Evolutionary conservation across 164 flowering plant genomes (phyloP).

Genomic region (Stephania japonica): DNA sequence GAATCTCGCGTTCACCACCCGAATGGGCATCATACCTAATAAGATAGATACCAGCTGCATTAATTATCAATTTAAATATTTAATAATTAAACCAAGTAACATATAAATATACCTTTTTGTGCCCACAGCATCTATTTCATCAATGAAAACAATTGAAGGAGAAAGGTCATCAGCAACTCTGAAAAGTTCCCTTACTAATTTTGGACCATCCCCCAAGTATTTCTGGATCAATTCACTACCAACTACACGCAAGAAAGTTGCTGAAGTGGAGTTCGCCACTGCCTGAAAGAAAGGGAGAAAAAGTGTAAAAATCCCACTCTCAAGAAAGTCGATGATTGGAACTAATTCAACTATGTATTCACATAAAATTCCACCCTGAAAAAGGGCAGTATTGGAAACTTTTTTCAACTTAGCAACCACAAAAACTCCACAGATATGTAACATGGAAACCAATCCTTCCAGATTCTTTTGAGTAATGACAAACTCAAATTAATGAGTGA

Average conservation of each 20-base stretch:
- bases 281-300: constrained; percentile 50
- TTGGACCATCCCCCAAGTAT: constrained; percentile 95
- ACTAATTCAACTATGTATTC: too few relatives aligned
- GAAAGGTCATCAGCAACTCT: constrained; percentile 97
- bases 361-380: too few relatives aligned
- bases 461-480: too few relatives aligned
- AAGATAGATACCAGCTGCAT: background rate
- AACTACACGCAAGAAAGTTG: constrained; percentile 90
- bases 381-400: too few relatives aligned
- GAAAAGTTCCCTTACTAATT: constrained; percentile 88
- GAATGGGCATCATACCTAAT: constrained; percentile 86
- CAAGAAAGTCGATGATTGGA: background rate
- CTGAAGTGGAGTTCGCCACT: constrained; percentile 93
- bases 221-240: constrained; percentile 93
- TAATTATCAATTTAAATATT: background rate
- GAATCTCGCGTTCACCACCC: constrained; percentile 99
- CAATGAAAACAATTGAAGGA: constrained; percentile 95
- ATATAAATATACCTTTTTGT: constrained; percentile 59
- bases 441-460: too few relatives aligned
- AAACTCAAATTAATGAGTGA: too few relatives aligned
- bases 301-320: constrained; percentile 2
- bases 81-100: background rate
- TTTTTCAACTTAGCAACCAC: too few relatives aligned
- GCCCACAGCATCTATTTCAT: constrained; percentile 95
- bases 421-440: too few relatives aligned